A percentile compares a stretch with the other conserved stretches of the same genome.
Conservation (phyloP, 2,329 filamentous ascomycete genomes). For the Penicillium concentricum region DNA sequence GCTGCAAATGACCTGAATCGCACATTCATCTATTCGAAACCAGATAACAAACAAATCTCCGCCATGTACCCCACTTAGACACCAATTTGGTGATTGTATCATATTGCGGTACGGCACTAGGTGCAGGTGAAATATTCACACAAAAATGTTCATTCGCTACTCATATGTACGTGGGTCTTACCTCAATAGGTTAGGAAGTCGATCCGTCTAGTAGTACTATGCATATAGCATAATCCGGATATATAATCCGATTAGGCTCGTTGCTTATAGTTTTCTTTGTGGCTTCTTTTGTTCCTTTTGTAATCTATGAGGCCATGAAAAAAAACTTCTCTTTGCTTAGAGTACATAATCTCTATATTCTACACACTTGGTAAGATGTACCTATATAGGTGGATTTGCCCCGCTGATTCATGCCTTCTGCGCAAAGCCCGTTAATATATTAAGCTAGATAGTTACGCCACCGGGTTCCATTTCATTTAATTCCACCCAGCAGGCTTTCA, state of each 20-base stretch:
- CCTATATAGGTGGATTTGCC: neutral
- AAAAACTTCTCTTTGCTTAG: neutral
- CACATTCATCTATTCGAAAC: neutral
- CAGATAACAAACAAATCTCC: too few relatives aligned
- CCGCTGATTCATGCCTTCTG: neutral
- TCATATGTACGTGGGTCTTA: neutral
- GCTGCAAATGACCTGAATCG: neutral
- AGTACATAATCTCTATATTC: too few relatives aligned
- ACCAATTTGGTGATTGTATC: too few relatives aligned
- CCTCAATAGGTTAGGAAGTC: neutral
- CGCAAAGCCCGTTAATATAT: neutral
- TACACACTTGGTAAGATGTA: neutral
- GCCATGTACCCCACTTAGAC: neutral
- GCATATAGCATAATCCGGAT: neutral
- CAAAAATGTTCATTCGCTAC: neutral
- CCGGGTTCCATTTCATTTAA: neutral
- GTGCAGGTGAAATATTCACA: neutral
- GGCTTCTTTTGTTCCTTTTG: neutral
- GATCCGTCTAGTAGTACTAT: neutral
- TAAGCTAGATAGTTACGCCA: too few relatives aligned
- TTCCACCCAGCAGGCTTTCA: neutral
- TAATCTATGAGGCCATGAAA: neutral
- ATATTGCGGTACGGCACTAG: neutral
- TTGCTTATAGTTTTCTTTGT: neutral
- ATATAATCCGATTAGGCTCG: neutral